Evolutionary conservation across 371 early-diverging fungal species (phyloP), one percentile per base, ranked within the genome.

Genomic region (Mucor piriformis): DNA sequence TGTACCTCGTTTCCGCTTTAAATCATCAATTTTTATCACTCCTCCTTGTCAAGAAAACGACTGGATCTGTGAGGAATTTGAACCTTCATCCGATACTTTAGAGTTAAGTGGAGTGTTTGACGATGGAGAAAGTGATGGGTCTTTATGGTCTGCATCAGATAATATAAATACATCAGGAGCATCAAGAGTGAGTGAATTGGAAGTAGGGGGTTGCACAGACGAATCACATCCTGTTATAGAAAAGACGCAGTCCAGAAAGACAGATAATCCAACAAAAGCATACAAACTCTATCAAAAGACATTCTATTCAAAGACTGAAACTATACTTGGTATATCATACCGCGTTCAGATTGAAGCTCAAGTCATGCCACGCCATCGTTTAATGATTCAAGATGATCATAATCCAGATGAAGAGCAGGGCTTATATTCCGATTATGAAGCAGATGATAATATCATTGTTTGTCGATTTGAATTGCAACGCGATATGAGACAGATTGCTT

Each of bases 381-480:
- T 74, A 11, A 47, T 52, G 6, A 56, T 65, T 16, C 49, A 50
- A 24, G 65, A 67, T 6, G 56, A 38, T 10, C n/a, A 42, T 10
- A 42, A 38, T 13, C 12, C 12, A 8, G 18, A 42, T 0, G 18
- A 64, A 15, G 50, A 52, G 0, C 54, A 50, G 32, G 25, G 15
- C 1, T 11, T 16, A 3, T 24, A 54, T 18, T 20, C 25, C 15
- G 34, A 55, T 8, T n/a, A 34, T 44, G 56, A 64, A 18, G 38
- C 27, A 2, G 34, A 51, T 15, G 61, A 73, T 18, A 50, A 57
- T 37, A 51, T 66, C 0, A 25, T 78, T 0, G 61, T 72, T 0
- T 79, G 79, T 34, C 64, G 69, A n/a, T 76, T 79, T 56, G 76
- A 76, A 49, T 51, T 79, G 11, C 69, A 76, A 50, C 69, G 69